Conservation (phyloP, 2,329 filamentous ascomycete species). For the Coccinonectria pachysandricola region DNA sequence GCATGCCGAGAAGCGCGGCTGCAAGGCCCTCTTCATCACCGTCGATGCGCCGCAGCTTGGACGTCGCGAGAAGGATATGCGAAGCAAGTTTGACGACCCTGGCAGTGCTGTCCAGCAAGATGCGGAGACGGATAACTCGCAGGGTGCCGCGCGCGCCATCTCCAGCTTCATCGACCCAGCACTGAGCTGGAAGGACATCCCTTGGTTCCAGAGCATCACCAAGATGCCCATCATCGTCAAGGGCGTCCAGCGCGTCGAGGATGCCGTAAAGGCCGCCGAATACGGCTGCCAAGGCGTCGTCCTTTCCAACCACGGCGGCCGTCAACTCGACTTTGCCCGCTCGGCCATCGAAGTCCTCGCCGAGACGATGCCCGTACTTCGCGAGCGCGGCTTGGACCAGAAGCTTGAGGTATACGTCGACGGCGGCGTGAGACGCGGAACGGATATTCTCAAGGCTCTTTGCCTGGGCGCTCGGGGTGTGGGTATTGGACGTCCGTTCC, state of each 20-base stretch:
- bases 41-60: slow-evolving; percentile 95
- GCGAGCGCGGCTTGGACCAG: slow-evolving; percentile 60
- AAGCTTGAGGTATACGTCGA: slow-evolving; percentile 84
- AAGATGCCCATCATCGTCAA: slow-evolving; percentile 94
- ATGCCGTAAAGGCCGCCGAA: slow-evolving; percentile 80
- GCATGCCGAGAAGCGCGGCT: slow-evolving; percentile 84
- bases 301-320: slow-evolving; percentile 88
- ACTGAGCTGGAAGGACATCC: slow-evolving; percentile 87
- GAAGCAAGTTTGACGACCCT: slow-evolving; percentile 75
- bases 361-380: slow-evolving; percentile 83
- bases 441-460: slow-evolving; percentile 90
- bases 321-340: slow-evolving; percentile 85
- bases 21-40: slow-evolving; percentile 94
- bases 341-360: slow-evolving; percentile 84
- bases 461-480: slow-evolving; percentile 88
- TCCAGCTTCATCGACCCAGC: slow-evolving; percentile 92
- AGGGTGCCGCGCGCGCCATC: slow-evolving; percentile 90
- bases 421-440: slow-evolving; percentile 79
- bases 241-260: slow-evolving; percentile 91
- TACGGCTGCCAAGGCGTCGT: slow-evolving; percentile 80
- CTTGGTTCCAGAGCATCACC: slow-evolving; percentile 86
- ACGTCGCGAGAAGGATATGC: slow-evolving; percentile 95
- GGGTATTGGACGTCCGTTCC: slow-evolving; percentile 86
- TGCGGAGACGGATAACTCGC: slow-evolving; percentile 67
- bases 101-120: slow-evolving; percentile 76